Base-by-base conservation (phyloP, 2,329 filamentous ascomycete species). In the Didymosphaeria variabile region DNA sequence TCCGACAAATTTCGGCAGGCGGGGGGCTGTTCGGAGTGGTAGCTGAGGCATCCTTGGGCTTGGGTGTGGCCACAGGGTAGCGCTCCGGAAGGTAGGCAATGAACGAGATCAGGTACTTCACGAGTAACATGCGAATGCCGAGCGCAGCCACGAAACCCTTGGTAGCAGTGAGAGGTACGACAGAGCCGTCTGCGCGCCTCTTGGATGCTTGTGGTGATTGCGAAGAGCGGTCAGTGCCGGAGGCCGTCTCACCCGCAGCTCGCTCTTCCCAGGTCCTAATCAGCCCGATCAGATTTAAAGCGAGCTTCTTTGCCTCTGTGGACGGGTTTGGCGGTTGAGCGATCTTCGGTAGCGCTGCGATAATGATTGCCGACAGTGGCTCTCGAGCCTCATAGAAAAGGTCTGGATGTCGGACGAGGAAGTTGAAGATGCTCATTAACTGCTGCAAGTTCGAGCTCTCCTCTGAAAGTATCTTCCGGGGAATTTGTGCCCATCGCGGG, bases 351-450 rank as follows among this genome's bases (percentile, higher is more conserved):
- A 99, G 83, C 4, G 93, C 94, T 1, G 90, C 90, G 58, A 99
- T 94, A 75, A 99, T 96, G 65, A 95, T 87, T 59, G 91, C 87
- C 5, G 93, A 89, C 67, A 98, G 96, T 73, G 94, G 94, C 67
- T 99, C 95, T 57, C 95, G 86, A 1, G 93, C 93, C 65, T 98
- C 94, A 69, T 96, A 99, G 81, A 99, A 99, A 5, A 99, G 83
- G 71, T 95, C 90, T 0, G 94, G 91, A 75, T 99, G 94, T 59
- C 92, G 88, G 38, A 97, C 94, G 36, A 99, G 84, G 80, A 99
- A 99, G 72, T 97, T 91, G 82, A 97, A 98, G 70, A 99, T 98
- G 81, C 91, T 95, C 56, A 93, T 97, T 81, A 98, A 91, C 79
- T 98, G 95, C 78, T 97, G 94, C 50, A 94, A 86, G 70, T 99